A percentile compares a stretch with the other conserved stretches of the same genome.
These are phyloP conservation scores for Ottelia alismoides DNA, from an alignment of 106 monocot species.

Conservation along the genomic window DNA sequence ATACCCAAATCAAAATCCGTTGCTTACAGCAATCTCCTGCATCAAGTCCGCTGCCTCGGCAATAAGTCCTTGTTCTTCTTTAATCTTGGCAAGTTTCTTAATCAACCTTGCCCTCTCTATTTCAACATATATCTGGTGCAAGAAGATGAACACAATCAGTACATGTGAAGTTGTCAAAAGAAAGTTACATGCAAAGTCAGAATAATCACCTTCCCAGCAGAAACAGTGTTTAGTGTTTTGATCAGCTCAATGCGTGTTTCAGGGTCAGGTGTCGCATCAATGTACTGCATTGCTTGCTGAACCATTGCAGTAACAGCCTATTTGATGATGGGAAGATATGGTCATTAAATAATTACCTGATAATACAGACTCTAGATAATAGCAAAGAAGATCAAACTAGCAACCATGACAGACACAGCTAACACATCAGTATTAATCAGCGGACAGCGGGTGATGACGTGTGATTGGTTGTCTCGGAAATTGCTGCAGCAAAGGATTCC, in stretches of 20 bases:
- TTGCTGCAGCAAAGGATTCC: too few relatives aligned
- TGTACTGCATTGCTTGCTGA: slow-evolving; percentile 96
- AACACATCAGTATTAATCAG: too few relatives aligned
- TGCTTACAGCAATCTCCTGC: slow-evolving; percentile 97
- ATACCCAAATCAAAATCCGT: too few relatives aligned
- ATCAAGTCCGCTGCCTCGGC: slow-evolving; percentile 98
- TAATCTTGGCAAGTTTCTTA: slow-evolving; percentile 95
- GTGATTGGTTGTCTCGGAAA: too few relatives aligned
- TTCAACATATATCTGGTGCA: slow-evolving; percentile 88
- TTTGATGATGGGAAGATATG: too few relatives aligned
- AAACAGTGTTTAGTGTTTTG: slow-evolving; percentile 92
- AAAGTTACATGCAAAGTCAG: slow-evolving; percentile 2
- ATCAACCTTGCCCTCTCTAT: slow-evolving; percentile 91
- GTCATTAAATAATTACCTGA: too few relatives aligned
- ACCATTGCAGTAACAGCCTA: slow-evolving; percentile 98
- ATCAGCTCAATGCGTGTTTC: slow-evolving; percentile 85
- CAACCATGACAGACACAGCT: too few relatives aligned
- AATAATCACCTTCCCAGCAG: slow-evolving; percentile 98
- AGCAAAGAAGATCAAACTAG: too few relatives aligned
- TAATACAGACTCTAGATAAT: too few relatives aligned
- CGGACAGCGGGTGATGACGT: too few relatives aligned
- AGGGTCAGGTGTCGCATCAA: slow-evolving; percentile 77
- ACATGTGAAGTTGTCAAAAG: background rate
- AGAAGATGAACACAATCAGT: slow-evolving; percentile 2
- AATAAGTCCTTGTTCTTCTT: slow-evolving; percentile 92